Conservation (phyloP, 371 early-diverging fungal species). For the Mortierella sp. region DNA sequence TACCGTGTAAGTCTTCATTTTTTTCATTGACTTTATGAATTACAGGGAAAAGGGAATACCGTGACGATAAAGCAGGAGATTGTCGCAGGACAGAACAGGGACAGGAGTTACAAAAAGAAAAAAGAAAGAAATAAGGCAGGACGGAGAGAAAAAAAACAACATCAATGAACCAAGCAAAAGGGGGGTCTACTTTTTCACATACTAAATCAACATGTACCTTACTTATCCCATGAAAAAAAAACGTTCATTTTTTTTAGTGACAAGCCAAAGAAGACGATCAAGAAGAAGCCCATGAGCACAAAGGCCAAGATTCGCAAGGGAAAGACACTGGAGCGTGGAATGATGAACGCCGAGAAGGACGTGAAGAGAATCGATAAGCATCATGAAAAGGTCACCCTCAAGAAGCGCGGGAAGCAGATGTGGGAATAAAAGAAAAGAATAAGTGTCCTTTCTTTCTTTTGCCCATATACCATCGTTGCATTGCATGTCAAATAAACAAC, state of each 20-base stretch:
- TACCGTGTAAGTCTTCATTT: conserved; percentile 19
- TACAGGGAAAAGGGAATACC: too few relatives aligned
- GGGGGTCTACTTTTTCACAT: background rate
- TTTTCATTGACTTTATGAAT: background rate
- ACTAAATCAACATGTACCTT: background rate
- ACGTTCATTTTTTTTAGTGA: conserved; percentile 24
- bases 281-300: conserved; percentile 53
- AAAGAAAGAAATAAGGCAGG: too few relatives aligned
- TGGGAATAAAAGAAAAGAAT: conserved; percentile 41
- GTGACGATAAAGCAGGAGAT: too few relatives aligned
- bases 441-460: background rate
- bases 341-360: conserved; percentile 54
- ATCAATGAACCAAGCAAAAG: too few relatives aligned
- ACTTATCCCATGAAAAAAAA: too few relatives aligned
- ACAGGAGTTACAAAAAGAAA: background rate
- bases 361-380: conserved; percentile 48
- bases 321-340: conserved; percentile 52
- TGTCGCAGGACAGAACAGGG: too few relatives aligned
- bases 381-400: conserved; percentile 36
- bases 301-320: conserved; percentile 50
- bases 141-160: too few relatives aligned
- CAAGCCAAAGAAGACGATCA: conserved; percentile 56
- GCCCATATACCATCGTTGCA: background rate
- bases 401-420: conserved; percentile 60
- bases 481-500: background rate